Conservation (phyloP, 2,329 filamentous ascomycete genomes). For the Karstenula rhodostoma region DNA sequence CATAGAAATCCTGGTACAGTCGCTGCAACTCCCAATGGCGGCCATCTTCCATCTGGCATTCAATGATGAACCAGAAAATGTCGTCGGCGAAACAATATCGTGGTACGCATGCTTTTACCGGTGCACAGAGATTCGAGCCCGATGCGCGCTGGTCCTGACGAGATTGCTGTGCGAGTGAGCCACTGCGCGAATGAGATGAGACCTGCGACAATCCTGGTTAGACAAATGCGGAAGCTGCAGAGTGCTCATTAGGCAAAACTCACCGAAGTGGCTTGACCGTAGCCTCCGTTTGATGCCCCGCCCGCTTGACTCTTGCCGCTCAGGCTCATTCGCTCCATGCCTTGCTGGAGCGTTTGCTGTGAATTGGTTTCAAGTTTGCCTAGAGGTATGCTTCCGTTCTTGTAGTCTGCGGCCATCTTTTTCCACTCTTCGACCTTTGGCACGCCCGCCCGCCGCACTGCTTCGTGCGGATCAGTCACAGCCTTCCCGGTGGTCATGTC, state of each 20-base stretch:
- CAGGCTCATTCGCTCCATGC: conserved; percentile 80
- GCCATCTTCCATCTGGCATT: conserved; percentile 88
- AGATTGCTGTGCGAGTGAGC: conserved; percentile 49
- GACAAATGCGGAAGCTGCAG: conserved; percentile 11
- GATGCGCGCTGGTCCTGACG: conserved; percentile 49
- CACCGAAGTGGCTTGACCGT: conserved; percentile 40
- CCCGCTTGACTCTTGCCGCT: conserved; percentile 50
- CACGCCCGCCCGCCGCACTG: conserved; percentile 86
- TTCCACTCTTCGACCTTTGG: conserved; percentile 99
- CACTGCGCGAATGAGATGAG: conserved; percentile 43
- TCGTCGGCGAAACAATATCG: conserved; percentile 96
- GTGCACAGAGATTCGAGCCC: conserved; percentile 68
- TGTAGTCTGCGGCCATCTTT: conserved; percentile 98
- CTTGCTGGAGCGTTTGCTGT: conserved; percentile 61
- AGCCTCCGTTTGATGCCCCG: conserved; percentile 33
- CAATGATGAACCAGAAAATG: conserved; percentile 98
- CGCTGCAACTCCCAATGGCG: conserved; percentile 91
- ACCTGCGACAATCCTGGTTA: conserved; percentile 25
- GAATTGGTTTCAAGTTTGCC: conserved; percentile 78
- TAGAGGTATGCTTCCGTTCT: conserved; percentile 96
- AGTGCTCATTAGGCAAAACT: conserved; percentile 35
- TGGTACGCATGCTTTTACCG: conserved; percentile 84
- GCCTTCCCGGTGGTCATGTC: conserved; percentile 90
- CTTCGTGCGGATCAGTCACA: conserved; percentile 82
- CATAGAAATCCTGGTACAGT: conserved; percentile 98